A percentile compares a stretch with the other conserved stretches of the same genome.
Conservation (phyloP, 164 flowering plant genomes). For the Malania oleifera region DNA sequence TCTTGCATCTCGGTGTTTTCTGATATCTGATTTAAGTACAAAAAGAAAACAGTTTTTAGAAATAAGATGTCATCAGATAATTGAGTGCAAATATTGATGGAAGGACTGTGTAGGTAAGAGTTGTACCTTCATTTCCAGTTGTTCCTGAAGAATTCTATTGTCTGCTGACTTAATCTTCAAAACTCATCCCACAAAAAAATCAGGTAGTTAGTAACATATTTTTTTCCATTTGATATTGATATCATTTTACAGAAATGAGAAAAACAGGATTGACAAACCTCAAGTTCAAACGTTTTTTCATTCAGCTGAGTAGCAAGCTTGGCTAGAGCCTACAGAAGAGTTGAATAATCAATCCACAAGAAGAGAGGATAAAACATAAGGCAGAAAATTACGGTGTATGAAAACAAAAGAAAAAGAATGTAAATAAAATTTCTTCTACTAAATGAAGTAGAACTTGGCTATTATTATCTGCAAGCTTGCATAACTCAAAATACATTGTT, state of each 20-base stretch:
- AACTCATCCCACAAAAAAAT: conserved; percentile 13
- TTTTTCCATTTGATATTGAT: neutral
- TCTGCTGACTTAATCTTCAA: conserved; percentile 79
- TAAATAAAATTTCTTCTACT: too few species aligned
- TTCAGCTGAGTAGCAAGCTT: conserved; percentile 66
- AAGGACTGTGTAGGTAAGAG: neutral
- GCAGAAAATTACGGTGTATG: too few species aligned
- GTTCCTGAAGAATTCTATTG: conserved; percentile 81
- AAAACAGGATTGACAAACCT: conserved; percentile 44
- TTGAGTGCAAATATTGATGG: neutral
- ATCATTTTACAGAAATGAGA: conserved; percentile 2
- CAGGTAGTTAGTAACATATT: conserved; percentile 14
- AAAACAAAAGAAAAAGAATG: too few species aligned
- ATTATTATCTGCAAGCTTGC: too few species aligned
- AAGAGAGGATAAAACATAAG: neutral
- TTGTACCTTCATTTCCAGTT: conserved; percentile 64
- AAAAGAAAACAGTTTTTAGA: conserved; percentile 1
- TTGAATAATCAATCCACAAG: neutral
- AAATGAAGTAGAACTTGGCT: too few species aligned
- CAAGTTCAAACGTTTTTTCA: conserved; percentile 78
- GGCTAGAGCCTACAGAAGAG: conserved; percentile 50
- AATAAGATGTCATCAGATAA: neutral
- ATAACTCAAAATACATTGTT: too few species aligned
- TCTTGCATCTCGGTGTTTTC: conserved; percentile 82
- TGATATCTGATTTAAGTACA: conserved; percentile 33